Conservation (phyloP, 768 basidiomycete species). For the Crassisporium funariophilum region DNA sequence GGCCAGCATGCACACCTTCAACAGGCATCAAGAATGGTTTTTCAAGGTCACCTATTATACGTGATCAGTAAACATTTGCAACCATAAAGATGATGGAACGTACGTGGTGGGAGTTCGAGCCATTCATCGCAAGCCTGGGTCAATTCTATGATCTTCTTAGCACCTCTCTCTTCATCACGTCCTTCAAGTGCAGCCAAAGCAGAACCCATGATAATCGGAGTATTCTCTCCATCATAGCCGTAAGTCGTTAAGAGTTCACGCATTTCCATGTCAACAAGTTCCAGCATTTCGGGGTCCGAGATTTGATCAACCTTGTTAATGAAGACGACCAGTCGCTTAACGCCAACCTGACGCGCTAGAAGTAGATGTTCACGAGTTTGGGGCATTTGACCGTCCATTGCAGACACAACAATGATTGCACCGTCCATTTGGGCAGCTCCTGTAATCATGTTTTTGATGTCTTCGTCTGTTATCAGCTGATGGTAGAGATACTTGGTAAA, state of each 20-base stretch:
- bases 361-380: conserved; percentile 98
- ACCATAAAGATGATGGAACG: conserved; percentile 27
- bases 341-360: conserved; percentile 96
- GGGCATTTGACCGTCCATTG: conserved; percentile 99
- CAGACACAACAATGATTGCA: conserved; percentile 94
- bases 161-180: conserved; percentile 77
- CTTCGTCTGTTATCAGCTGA: conserved; percentile 39
- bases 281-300: conserved; percentile 96
- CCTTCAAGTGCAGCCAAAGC: conserved; percentile 94
- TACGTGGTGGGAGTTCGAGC: conserved; percentile 92
- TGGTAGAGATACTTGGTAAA: conserved; percentile 6
- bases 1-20: conserved; percentile 57
- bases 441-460: conserved; percentile 99
- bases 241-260: conserved; percentile 90
- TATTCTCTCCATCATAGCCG: conserved; percentile 96
- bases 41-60: conserved; percentile 80
- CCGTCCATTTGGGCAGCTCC: conserved; percentile 99
- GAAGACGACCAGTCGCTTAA: conserved; percentile 97
- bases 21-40: conserved; percentile 96
- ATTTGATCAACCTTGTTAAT: conserved; percentile 99
- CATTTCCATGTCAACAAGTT: conserved; percentile 99
- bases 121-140: conserved; percentile 88
- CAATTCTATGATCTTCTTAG: conserved; percentile 77
- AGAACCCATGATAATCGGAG: conserved; percentile 98
- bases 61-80: background rate